Evolutionary conservation across 306 rosid genomes (phyloP).

Genomic region (Canavalia ensiformis): DNA sequence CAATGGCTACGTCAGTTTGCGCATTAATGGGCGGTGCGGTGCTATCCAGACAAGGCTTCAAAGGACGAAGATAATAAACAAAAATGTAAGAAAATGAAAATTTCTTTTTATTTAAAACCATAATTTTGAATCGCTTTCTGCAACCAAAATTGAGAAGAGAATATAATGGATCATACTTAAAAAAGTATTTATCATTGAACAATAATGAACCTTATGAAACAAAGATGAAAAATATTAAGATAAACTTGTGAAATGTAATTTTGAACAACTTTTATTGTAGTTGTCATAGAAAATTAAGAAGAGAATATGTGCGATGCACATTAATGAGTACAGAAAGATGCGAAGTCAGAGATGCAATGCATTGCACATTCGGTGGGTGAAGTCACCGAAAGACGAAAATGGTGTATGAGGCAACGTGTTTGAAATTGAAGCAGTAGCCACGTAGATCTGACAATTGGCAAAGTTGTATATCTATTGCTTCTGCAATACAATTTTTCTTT

Average conservation of each 20-base stretch:
- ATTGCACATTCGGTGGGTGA: neutral
- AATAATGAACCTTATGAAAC: neutral
- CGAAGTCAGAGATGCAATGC: neutral
- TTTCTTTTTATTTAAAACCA: no score
- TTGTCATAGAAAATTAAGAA: neutral
- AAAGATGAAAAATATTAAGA: neutral
- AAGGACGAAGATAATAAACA: no score
- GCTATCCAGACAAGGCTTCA: neutral
- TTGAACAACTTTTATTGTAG: neutral
- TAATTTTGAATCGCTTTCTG: no score
- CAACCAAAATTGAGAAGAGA: no score
- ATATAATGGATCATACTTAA: no score
- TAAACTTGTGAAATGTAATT: no score
- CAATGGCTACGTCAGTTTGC: neutral
- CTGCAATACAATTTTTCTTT: no score
- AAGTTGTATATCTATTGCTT: neutral
- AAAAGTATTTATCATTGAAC: no score
- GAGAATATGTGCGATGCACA: neutral
- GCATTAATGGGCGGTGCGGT: slow-evolving; percentile 2
- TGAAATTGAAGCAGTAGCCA: neutral
- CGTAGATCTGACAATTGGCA: neutral
- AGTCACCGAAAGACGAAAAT: neutral
- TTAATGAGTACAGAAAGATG: neutral
- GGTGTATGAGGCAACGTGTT: neutral
- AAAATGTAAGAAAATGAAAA: no score